These are phyloP conservation scores for Hypoxylon lenormandii DNA, from an alignment of 495 filamentous ascomycete genomes.

Conservation along the genomic window DNA sequence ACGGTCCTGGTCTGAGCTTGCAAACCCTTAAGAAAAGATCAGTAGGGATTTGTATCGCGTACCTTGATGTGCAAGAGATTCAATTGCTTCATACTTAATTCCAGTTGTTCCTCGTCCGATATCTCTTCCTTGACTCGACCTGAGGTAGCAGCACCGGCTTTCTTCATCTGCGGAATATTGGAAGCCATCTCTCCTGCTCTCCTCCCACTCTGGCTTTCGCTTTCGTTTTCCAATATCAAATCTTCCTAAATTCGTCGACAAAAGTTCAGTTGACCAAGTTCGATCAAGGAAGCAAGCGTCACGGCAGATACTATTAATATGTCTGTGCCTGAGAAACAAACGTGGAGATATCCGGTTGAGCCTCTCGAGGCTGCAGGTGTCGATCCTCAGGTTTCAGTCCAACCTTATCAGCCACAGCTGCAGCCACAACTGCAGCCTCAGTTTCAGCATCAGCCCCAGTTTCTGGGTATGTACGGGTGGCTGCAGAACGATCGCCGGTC, in stretches of 20 bases:
- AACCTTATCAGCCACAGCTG: neutral
- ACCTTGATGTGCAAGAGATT: slow-evolving; percentile 60
- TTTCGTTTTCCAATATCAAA: no score
- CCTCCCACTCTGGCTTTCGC: no score
- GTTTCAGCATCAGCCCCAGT: neutral
- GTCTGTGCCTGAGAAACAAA: no score
- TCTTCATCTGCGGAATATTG: slow-evolving; percentile 5
- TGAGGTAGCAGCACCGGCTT: neutral
- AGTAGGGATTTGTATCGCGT: slow-evolving; percentile 19
- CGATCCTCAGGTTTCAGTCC: no score
- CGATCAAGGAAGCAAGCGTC: no score
- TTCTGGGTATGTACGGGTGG: neutral
- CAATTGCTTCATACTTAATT: slow-evolving; percentile 53
- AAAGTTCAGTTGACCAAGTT: no score
- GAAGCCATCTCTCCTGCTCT: slow-evolving; percentile 9
- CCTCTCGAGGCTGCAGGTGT: no score
- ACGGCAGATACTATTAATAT: no score
- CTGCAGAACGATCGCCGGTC: neutral
- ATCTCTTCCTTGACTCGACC: slow-evolving; percentile 15
- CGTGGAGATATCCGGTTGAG: no score
- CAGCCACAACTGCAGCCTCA: neutral
- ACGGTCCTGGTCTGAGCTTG: no score
- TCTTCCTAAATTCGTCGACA: no score
- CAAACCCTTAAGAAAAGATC: slow-evolving; percentile 27
- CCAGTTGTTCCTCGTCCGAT: slow-evolving; percentile 52